Evolutionary conservation across 495 filamentous ascomycete species (phyloP).

Genomic region (Pseudomonodictys pantanalensis): DNA sequence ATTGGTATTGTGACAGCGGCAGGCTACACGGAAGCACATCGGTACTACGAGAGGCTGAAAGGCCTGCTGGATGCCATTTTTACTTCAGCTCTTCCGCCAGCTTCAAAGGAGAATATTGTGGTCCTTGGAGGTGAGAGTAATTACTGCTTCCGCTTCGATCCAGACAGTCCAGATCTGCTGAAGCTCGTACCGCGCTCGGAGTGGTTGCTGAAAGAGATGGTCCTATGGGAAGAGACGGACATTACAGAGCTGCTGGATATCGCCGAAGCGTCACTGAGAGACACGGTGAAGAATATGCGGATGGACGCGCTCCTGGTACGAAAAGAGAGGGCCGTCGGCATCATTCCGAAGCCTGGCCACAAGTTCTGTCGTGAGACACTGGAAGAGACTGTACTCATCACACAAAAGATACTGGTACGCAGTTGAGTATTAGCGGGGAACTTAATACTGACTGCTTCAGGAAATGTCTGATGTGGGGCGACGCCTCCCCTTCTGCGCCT

Average conservation of each 20-base stretch:
- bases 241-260: constrained; percentile 78
- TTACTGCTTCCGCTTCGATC: constrained; percentile 76
- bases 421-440: neutral
- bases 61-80: constrained; percentile 84
- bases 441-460: constrained; percentile 12
- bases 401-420: constrained; percentile 72
- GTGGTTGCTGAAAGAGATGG: constrained; percentile 89
- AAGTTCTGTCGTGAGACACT: constrained; percentile 83
- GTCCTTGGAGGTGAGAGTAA: constrained; percentile 87
- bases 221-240: constrained; percentile 72
- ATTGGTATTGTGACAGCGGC: constrained; percentile 96
- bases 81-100: constrained; percentile 55
- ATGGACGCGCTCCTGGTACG: constrained; percentile 75
- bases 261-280: constrained; percentile 75
- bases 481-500: constrained; percentile 89
- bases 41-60: constrained; percentile 79
- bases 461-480: constrained; percentile 70
- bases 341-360: constrained; percentile 61
- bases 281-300: constrained; percentile 72
- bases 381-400: constrained; percentile 92
- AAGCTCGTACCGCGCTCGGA: constrained; percentile 61
- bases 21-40: constrained; percentile 81
- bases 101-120: constrained; percentile 72
- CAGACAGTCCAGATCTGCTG: constrained; percentile 50
- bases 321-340: constrained; percentile 92